phyloP scores from a whole-genome alignment of 2,329 filamentous ascomycete species.

The Ceratocystis cacaofunesta region DNA sequence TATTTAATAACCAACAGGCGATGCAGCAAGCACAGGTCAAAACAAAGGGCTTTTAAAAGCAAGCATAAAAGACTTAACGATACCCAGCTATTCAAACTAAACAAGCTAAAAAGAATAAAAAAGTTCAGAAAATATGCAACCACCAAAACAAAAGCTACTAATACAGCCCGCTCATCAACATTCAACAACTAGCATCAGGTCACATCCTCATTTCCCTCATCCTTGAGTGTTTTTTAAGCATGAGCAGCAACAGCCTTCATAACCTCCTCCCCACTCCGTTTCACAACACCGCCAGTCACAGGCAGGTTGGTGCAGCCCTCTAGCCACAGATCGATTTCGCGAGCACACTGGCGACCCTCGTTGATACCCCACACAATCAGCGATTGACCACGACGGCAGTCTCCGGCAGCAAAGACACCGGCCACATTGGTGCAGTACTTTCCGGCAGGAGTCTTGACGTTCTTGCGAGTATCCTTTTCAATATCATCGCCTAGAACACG shows the following conservation, averaged over 20 bases:
- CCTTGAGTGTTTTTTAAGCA: constrained; percentile 15
- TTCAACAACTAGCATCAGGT: background rate
- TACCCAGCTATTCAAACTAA: background rate
- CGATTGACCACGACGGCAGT: constrained; percentile 87
- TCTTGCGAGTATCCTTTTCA: constrained; percentile 85
- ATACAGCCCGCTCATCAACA: background rate
- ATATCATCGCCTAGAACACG: constrained; percentile 75
- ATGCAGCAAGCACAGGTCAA: no score
- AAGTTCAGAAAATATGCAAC: background rate
- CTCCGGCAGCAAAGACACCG: constrained; percentile 85
- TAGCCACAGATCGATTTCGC: constrained; percentile 81
- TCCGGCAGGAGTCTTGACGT: constrained; percentile 82
- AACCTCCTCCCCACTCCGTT: constrained; percentile 61
- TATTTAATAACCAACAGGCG: no score
- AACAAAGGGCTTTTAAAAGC: no score
- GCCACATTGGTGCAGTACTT: constrained; percentile 79
- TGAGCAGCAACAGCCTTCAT: constrained; percentile 27
- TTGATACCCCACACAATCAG: constrained; percentile 98
- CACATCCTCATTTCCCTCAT: background rate
- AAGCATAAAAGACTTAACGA: background rate
- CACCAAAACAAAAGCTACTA: background rate
- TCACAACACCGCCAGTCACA: constrained; percentile 84
- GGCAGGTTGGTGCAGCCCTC: constrained; percentile 67
- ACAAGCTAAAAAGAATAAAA: constrained; percentile 1
- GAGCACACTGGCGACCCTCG: constrained; percentile 81